A percentile compares a stretch with the other conserved stretches of the same genome.
These are phyloP conservation scores for Linum tenue DNA, from an alignment of 345 rosid genomes.

Conservation along the genomic window DNA sequence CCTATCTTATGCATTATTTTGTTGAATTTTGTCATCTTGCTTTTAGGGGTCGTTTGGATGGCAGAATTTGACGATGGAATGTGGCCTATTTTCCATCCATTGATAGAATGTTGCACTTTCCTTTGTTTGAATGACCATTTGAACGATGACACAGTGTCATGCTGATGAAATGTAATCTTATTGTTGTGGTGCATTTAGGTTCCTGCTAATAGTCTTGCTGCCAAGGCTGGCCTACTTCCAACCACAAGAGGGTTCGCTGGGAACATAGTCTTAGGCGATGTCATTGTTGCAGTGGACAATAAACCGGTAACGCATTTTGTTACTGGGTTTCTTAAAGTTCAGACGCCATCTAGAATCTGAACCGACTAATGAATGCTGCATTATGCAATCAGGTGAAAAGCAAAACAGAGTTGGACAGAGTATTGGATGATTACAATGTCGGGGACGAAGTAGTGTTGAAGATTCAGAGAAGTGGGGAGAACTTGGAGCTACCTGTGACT, in stretches of 20 bases:
- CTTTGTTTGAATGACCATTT: no score
- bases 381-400: constrained; percentile 51
- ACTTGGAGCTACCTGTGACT: constrained; percentile 44
- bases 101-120: no score
- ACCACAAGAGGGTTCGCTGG: constrained; percentile 86
- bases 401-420: constrained; percentile 66
- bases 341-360: background rate
- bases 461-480: constrained; percentile 63
- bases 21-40: background rate
- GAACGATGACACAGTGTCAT: no score
- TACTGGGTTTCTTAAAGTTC: background rate
- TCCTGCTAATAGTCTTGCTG: constrained; percentile 59
- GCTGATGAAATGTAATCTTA: no score
- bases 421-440: constrained; percentile 68
- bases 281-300: constrained; percentile 63
- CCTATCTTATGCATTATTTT: background rate
- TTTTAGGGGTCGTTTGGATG: no score
- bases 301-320: constrained; percentile 41
- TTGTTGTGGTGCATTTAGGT: constrained; percentile 29
- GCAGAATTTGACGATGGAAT: no score
- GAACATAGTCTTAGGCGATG: constrained; percentile 73
- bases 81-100: no score
- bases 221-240: constrained; percentile 65
- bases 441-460: constrained; percentile 58
- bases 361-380: background rate